phyloP scores from a whole-genome alignment of 1,284 basidiomycete species.

The Neotropicomus parvogracilis region DNA sequence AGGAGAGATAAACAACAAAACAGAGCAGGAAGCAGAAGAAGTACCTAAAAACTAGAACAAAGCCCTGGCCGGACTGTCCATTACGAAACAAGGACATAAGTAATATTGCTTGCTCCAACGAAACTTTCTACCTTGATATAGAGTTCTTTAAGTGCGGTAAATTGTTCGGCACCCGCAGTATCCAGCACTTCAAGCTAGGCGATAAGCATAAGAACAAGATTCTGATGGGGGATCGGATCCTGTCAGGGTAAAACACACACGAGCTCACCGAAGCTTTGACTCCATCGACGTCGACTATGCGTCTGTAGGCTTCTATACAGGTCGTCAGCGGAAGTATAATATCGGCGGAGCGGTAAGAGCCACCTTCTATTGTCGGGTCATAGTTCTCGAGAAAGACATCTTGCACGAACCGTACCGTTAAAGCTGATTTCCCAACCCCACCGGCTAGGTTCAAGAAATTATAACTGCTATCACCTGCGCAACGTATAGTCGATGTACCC shows the following conservation, averaged over 20 bases:
- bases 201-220: constrained; percentile 13
- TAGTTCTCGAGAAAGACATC: constrained; percentile 74
- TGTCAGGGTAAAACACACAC: constrained; percentile 21
- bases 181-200: constrained; percentile 79
- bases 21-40: constrained; percentile 3
- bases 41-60: constrained; percentile 80
- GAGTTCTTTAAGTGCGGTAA: constrained; percentile 72
- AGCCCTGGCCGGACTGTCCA: constrained; percentile 65
- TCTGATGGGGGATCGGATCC: constrained; percentile 12
- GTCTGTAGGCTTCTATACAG: constrained; percentile 44
- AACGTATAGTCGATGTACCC: constrained; percentile 22
- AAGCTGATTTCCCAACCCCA: constrained; percentile 81
- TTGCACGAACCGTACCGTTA: constrained; percentile 71
- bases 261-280: constrained; percentile 50
- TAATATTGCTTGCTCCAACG: background rate
- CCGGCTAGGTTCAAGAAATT: constrained; percentile 49
- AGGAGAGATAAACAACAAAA: constrained; percentile 12
- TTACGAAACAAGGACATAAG: constrained; percentile 5
- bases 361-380: constrained; percentile 82
- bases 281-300: constrained; percentile 58
- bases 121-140: constrained; percentile 62
- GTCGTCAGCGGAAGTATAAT: constrained; percentile 5
- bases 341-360: background rate
- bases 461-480: constrained; percentile 8
- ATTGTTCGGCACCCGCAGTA: constrained; percentile 88